Percentiles rank a stretch among this genome's conserved stretches.
These are phyloP conservation scores for Citrus maxima DNA, from an alignment of 345 rosid species.

Conservation along the genomic window DNA sequence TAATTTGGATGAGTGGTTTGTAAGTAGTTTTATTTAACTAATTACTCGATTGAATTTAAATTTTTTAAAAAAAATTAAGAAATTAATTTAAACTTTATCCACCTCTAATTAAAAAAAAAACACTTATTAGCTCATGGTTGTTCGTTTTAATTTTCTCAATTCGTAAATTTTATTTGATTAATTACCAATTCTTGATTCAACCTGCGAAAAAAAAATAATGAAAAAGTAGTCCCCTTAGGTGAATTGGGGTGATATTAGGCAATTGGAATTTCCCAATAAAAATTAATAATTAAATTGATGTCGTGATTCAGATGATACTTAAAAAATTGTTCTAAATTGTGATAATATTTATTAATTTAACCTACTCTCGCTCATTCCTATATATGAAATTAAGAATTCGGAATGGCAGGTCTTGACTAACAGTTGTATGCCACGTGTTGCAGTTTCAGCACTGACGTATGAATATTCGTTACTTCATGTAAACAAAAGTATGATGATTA, in stretches of 20 bases:
- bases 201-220: not conserved
- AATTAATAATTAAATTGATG: conserved; percentile 17
- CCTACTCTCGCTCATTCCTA: not conserved
- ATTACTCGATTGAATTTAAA: no score
- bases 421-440: conserved; percentile 5
- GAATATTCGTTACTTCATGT: not conserved
- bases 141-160: no score
- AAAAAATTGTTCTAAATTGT: not conserved
- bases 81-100: no score
- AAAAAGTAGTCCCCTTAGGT: not conserved
- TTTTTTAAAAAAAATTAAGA: no score
- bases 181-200: conserved; percentile 8
- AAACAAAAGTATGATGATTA: not conserved
- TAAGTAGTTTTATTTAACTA: no score
- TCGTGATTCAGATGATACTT: conserved; percentile 35
- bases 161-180: conserved; percentile 16
- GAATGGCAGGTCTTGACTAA: not conserved
- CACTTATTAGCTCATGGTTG: no score
- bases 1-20: no score
- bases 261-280: not conserved
- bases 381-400: not conserved
- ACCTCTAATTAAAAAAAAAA: no score
- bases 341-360: not conserved
- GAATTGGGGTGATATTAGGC: not conserved
- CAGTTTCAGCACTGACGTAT: conserved; percentile 3